Conservation (phyloP, 192 early-diverging fungal genomes). For the Entophlyctis helioformis region DNA sequence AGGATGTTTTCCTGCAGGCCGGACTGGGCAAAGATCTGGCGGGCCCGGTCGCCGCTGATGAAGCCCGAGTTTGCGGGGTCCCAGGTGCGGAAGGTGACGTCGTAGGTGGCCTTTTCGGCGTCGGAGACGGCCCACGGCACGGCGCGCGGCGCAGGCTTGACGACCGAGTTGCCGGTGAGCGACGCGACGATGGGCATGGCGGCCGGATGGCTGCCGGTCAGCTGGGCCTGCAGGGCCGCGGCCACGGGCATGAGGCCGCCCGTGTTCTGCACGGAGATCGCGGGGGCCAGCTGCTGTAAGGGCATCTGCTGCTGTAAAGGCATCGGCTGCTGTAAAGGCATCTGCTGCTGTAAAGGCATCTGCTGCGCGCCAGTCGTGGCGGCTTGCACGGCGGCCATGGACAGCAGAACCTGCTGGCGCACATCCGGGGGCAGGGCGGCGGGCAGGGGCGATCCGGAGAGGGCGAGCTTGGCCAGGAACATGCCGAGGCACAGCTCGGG, state of each 20-base stretch:
- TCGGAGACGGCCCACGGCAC: slow-evolving; percentile 27
- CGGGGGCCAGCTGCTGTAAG: no score
- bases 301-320: no score
- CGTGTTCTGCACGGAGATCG: no score
- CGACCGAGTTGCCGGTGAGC: slow-evolving; percentile 4
- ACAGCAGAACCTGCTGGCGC: slow-evolving; percentile 18
- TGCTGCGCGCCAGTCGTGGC: no score
- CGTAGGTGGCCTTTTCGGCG: slow-evolving; percentile 33
- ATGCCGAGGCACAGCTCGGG: slow-evolving; percentile 37
- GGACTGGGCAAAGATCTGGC: slow-evolving; percentile 61
- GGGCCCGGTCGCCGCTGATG: slow-evolving; percentile 49
- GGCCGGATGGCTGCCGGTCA: neutral
- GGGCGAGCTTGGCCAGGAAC: slow-evolving; percentile 25
- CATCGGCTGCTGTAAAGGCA: no score
- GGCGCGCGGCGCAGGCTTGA: neutral
- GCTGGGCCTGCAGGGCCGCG: neutral
- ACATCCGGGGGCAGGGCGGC: slow-evolving; percentile 22
- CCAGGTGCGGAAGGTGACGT: slow-evolving; percentile 63
- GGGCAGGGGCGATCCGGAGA: slow-evolving; percentile 22
- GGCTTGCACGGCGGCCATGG: no score
- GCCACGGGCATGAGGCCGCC: no score
- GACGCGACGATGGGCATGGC: neutral
- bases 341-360: no score
- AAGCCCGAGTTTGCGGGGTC: slow-evolving; percentile 55
- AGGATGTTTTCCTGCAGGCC: slow-evolving; percentile 57